Base-by-base conservation (phyloP, 345 rosid genomes). In the Orychophragmus violaceus region DNA sequence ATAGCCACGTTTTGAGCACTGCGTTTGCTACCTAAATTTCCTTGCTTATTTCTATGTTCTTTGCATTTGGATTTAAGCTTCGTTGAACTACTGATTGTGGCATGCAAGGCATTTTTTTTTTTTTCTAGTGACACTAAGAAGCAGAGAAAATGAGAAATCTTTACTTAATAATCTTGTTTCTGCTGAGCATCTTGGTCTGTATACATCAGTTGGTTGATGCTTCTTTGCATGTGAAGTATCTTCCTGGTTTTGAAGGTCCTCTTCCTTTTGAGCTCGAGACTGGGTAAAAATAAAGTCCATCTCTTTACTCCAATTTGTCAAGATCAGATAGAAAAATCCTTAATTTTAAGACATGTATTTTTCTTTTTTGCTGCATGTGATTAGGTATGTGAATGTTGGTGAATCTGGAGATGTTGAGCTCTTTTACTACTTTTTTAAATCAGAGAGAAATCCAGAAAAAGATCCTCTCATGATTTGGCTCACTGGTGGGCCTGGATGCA, bases 401-500 rank as follows among this genome's bases (percentile, higher is more conserved):
- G 85, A 83, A 28, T 60, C 71, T 25, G 82, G 73, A 21, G 82
- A 69, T 19, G 50, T 66, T 36, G 88, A 80, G 61, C 80, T 86
- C 12, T 86, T 88, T 49, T 88, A 84, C 77, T 86, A 82, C 75
- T 88, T 84, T 49, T 32, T 84, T 2, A 73, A 81, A 70, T 88
- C 91, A 4, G 85, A 86, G 69, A 79, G 86, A 50, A 64, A 77
- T 54, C 84, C 86, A 2, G n/a, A 50, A 11, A 59, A 68, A 5
- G 89, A 84, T 42, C 84, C 91, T 69, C 74, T 88, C 61, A 10
- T 88, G 71, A 79, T 88, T 11, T 88, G 92, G 96, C 78, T 88
- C n/a, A 83, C 88, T n/a, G 96, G 96, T 19, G 92, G 92, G 9
- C 96, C 96, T 33, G 90, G 85, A 24, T 88, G 92, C 69, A 78